Evolutionary conservation across 1,284 basidiomycete genomes (phyloP).

Genomic region (Sparassis latifolia): DNA sequence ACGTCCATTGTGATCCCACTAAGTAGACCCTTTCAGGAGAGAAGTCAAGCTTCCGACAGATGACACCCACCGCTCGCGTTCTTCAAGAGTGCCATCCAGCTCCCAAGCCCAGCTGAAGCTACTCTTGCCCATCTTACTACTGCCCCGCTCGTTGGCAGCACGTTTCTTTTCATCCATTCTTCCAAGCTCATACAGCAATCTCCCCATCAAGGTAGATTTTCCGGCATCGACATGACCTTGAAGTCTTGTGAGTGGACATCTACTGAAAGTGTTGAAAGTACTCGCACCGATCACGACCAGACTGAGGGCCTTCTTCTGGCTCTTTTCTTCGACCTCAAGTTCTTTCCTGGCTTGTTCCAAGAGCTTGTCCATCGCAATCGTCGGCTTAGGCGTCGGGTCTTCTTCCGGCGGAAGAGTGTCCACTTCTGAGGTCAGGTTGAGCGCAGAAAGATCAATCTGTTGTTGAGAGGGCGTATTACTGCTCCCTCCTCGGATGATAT

Average conservation of each 20-base stretch:
- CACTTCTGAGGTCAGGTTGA: constrained; percentile 58
- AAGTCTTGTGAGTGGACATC: neutral
- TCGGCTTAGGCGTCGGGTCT: constrained; percentile 47
- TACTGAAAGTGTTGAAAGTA: neutral
- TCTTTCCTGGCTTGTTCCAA: constrained; percentile 71
- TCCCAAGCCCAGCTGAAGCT: constrained; percentile 99
- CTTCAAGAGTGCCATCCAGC: constrained; percentile 89
- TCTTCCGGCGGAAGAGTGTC: constrained; percentile 40
- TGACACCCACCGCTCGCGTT: constrained; percentile 73
- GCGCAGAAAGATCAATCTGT: constrained; percentile 65
- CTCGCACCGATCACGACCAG: constrained; percentile 88
- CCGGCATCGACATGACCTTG: constrained; percentile 97
- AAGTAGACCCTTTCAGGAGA: constrained; percentile 1
- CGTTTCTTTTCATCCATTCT: constrained; percentile 82
- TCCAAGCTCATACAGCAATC: constrained; percentile 89
- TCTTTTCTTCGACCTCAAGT: constrained; percentile 45
- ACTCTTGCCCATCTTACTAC: constrained; percentile 84
- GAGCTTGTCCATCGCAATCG: constrained; percentile 77
- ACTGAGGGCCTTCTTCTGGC: constrained; percentile 69
- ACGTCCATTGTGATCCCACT: constrained; percentile 99
- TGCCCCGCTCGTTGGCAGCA: constrained; percentile 85
- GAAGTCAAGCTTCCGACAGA: neutral
- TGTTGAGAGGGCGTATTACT: constrained; percentile 37
- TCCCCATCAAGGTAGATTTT: constrained; percentile 96
- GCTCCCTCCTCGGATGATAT: constrained; percentile 20